Base-by-base conservation (phyloP, 805 yeast genomes). In the Teunomyces lycoperdinae region DNA sequence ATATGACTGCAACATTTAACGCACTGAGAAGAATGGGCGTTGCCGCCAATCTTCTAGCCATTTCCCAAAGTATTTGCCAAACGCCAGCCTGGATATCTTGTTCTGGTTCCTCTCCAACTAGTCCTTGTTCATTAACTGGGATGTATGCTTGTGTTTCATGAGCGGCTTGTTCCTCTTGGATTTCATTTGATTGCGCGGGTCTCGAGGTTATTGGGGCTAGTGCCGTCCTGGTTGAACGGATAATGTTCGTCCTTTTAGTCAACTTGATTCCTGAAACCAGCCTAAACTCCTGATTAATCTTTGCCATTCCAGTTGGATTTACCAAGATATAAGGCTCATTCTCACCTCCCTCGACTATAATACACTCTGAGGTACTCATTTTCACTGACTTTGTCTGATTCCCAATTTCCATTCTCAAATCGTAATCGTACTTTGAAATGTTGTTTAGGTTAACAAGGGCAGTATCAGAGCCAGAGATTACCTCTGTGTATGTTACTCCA, bases 291-390 rank as follows among this genome's bases (percentile, higher is more conserved):
- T 10, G 44, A 29, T 58, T 48, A 13, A 74, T 49, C 28, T 63
- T 65, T 2, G 67, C 60, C 9, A 58, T 50, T 0, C 71, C 80
- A 2, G 71, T 50, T n/a, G 66, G 64, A 46, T 64, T 73, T 3
- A 76, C 36, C 36, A 75, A 55, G 2, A 74, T 34, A 45, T 74
- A 76, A 4, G 78, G 77, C 10, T 57, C 61, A 33, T 62, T 61
- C 7, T 16, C 32, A 2, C 55, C 58, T 9, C 60, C 53, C 33
- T 67, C 64, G 26, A 74, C 79, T 5, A 75, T 50, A 9, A 75
- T 72, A 52, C 78, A 73, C 42, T 76, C 77, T 20, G 74, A 71
- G 0, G 73, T 58, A 40, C 64, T 64, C 45, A 75, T 59, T 2
- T 48, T 47, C 2, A 62, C 65, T 4, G 26, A 42, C 26, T 48